These are phyloP conservation scores for Mrakia hoshinonis DNA, from an alignment of 768 basidiomycete species.

Conservation along the genomic window DNA sequence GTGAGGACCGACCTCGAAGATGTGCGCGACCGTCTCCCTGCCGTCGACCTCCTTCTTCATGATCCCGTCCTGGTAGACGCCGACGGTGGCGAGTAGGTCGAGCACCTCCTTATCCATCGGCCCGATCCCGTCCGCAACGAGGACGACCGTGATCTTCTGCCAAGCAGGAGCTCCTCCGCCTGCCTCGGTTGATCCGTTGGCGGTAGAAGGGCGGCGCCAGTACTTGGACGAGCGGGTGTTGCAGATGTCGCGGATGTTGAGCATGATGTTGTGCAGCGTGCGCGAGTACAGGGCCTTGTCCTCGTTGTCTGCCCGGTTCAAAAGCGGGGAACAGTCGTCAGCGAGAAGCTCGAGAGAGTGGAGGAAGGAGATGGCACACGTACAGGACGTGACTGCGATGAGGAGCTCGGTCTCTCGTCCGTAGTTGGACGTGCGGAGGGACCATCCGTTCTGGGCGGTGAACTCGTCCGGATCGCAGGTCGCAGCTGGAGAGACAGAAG, in stretches of 20 bases:
- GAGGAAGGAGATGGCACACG: neutral
- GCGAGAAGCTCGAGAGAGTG: neutral
- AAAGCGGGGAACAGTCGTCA: neutral
- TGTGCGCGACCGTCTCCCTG: conserved; percentile 83
- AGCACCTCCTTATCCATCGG: conserved; percentile 84
- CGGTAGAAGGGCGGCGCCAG: conserved; percentile 74
- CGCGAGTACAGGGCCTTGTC: conserved; percentile 41
- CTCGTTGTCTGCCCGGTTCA: conserved; percentile 36
- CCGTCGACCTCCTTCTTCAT: conserved; percentile 90
- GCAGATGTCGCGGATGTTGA: conserved; percentile 94
- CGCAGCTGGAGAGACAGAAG: neutral
- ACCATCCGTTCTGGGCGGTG: conserved; percentile 66
- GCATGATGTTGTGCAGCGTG: conserved; percentile 90
- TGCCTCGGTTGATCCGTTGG: conserved; percentile 56
- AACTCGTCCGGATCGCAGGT: conserved; percentile 80
- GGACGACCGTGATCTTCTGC: conserved; percentile 82
- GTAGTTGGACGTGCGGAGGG: conserved; percentile 73
- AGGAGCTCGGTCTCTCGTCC: conserved; percentile 84
- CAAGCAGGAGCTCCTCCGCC: conserved; percentile 46
- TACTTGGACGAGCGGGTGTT: conserved; percentile 90
- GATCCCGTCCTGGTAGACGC: conserved; percentile 87
- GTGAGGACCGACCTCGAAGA: conserved; percentile 83
- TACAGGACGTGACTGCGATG: conserved; percentile 71
- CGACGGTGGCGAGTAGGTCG: conserved; percentile 78
- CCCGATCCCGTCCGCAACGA: conserved; percentile 76